Base-by-base conservation (phyloP, 2,329 filamentous ascomycete species). In the Stachybotrys chlorohalonatus region DNA sequence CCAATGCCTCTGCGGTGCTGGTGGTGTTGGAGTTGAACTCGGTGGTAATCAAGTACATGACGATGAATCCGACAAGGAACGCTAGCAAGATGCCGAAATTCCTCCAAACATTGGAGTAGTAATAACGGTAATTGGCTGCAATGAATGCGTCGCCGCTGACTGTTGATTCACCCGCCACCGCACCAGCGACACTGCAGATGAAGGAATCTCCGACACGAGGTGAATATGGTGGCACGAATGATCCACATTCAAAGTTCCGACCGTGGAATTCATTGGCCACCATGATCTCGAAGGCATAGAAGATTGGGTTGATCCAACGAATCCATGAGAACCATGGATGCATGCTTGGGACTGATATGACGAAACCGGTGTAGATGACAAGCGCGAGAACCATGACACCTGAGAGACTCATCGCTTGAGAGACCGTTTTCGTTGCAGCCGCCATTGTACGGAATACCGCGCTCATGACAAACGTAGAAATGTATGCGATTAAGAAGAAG, bases 321-420 rank as follows among this genome's bases (percentile, higher is more conserved):
- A 92, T 86, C 89, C 89, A 92, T 31, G 81, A 73, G 51, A 87
- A 85, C 86, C 87, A 93, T 0, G 79, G 80, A 24, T 84, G 78
- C 86, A 87, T 90, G 63, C 86, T 60, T 0, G 73, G 70, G 1
- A 71, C 65, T 0, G 70, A 63, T 39, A 81, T 75, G 31, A 74
- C 70, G 63, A 86, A 85, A 55, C 81, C 84, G 0, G 84, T 85
- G 65, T 77, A 78, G 30, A 76, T 83, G 62, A 85, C 76, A 5
- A 88, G 75, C 13, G 79, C 78, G 16, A 87, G 65, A 11, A 86
- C 80, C 58, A 83, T 60, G 0, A 84, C 68, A 24, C 78, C 78
- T 0, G 79, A 73, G 2, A 78, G 64, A 0, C 74, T 72, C 73
- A 84, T 76, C 2, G 81, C 80, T 57, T 83, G 79, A 0, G 81